These are phyloP conservation scores for Piloderma croceum DNA, from an alignment of 768 basidiomycete genomes.

Conservation along the genomic window DNA sequence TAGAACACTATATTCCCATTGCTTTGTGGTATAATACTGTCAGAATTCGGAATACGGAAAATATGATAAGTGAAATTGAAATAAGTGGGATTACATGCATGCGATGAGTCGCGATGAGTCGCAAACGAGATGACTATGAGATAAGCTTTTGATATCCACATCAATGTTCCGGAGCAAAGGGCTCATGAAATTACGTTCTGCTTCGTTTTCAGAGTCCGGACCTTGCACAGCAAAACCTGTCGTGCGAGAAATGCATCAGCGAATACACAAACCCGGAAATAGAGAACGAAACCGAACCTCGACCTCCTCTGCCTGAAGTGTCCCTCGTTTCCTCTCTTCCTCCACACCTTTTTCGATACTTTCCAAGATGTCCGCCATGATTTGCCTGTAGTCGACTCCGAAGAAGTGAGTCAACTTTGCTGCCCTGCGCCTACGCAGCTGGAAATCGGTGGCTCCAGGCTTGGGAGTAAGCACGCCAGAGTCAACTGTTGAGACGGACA, in stretches of 20 bases:
- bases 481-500: slow-evolving; percentile 53
- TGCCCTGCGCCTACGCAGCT: slow-evolving; percentile 64
- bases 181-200: slow-evolving; percentile 28
- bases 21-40: no score
- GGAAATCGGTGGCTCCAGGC: slow-evolving; percentile 48
- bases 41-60: not conserved
- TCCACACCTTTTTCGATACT: slow-evolving; percentile 74
- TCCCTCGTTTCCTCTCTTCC: slow-evolving; percentile 61
- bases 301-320: slow-evolving; percentile 60
- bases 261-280: slow-evolving; percentile 5
- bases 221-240: slow-evolving; percentile 51
- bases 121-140: not conserved
- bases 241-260: slow-evolving; percentile 6
- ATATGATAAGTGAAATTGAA: no score
- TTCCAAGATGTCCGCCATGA: slow-evolving; percentile 73
- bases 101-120: not conserved
- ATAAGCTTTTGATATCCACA: no score
- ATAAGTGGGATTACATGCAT: not conserved
- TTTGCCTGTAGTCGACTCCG: slow-evolving; percentile 76
- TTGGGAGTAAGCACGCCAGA: slow-evolving; percentile 40
- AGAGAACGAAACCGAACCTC: slow-evolving; percentile 49
- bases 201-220: slow-evolving; percentile 51
- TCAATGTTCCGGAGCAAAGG: no score
- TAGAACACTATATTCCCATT: slow-evolving; percentile 27
- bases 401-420: slow-evolving; percentile 87